Conservation (phyloP, 2,329 filamentous ascomycete genomes). For the Penicillium hesseltinei region DNA sequence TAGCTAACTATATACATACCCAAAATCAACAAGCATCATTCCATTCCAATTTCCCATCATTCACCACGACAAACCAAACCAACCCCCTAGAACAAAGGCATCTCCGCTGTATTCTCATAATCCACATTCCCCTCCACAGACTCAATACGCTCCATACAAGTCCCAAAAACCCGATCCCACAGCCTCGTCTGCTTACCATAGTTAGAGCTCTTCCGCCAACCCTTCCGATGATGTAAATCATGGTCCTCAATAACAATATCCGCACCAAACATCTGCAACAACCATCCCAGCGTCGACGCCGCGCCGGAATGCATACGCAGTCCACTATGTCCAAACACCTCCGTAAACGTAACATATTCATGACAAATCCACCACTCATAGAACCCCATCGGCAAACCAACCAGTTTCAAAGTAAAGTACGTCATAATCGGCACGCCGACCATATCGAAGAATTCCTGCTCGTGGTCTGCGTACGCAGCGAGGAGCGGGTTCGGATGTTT, state of each 20-base stretch:
- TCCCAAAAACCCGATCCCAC: constrained; percentile 41
- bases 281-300: constrained; percentile 36
- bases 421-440: constrained; percentile 43
- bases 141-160: constrained; percentile 41
- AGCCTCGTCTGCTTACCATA: constrained; percentile 40
- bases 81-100: constrained; percentile 31
- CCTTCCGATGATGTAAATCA: constrained; percentile 42
- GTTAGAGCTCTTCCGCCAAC: constrained; percentile 38
- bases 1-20: not conserved
- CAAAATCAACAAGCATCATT: not conserved
- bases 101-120: constrained; percentile 27
- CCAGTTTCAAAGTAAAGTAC: constrained; percentile 35
- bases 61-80: not conserved
- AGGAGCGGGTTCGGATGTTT: constrained; percentile 48
- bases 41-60: not conserved
- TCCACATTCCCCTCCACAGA: constrained; percentile 33
- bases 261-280: constrained; percentile 34
- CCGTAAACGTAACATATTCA: constrained; percentile 44
- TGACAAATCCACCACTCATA: constrained; percentile 51
- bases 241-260: constrained; percentile 49
- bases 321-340: constrained; percentile 24
- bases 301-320: constrained; percentile 37
- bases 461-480: constrained; percentile 43
- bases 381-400: constrained; percentile 47
- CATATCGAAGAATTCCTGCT: constrained; percentile 48